Conservation (phyloP, 2,329 filamentous ascomycete species). For the Chrysoporthe deuterocubensis region DNA sequence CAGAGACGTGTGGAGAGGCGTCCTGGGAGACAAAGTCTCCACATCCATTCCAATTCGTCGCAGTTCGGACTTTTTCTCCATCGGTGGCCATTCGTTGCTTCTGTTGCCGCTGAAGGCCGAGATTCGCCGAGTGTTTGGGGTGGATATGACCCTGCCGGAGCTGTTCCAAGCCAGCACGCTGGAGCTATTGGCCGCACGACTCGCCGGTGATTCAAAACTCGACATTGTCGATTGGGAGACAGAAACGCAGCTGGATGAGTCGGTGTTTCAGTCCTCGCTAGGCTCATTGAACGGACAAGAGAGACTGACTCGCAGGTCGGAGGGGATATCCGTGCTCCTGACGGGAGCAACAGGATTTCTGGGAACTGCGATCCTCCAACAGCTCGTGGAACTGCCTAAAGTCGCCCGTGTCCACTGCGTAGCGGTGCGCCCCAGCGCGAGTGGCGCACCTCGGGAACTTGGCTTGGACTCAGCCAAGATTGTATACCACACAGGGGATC, state of each 20-base stretch:
- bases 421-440: too few species aligned
- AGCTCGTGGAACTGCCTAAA: too few species aligned
- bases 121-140: slow-evolving; percentile 40
- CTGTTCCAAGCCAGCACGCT: slow-evolving; percentile 46
- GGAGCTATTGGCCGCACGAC: slow-evolving; percentile 40
- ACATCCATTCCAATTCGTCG: slow-evolving; percentile 16
- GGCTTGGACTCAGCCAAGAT: too few species aligned
- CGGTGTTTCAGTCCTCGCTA: too few species aligned
- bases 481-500: slow-evolving; percentile 34
- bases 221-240: slow-evolving; percentile 17
- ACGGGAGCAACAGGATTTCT: too few species aligned
- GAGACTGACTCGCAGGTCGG: too few species aligned
- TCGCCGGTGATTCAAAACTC: too few species aligned
- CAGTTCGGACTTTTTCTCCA: slow-evolving; percentile 45
- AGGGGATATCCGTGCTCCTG: too few species aligned
- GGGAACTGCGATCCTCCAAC: too few species aligned
- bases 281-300: too few species aligned
- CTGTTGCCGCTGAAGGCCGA: slow-evolving; percentile 43
- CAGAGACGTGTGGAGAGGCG: slow-evolving; percentile 27
- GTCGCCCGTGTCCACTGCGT: too few species aligned
- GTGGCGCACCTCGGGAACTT: too few species aligned
- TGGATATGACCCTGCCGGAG: slow-evolving; percentile 39
- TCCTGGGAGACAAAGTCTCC: slow-evolving; percentile 30
- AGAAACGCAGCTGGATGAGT: background rate
- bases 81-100: slow-evolving; percentile 47